Conservation (phyloP, 805 yeast species). For the Wickerhamiella cacticola region DNA sequence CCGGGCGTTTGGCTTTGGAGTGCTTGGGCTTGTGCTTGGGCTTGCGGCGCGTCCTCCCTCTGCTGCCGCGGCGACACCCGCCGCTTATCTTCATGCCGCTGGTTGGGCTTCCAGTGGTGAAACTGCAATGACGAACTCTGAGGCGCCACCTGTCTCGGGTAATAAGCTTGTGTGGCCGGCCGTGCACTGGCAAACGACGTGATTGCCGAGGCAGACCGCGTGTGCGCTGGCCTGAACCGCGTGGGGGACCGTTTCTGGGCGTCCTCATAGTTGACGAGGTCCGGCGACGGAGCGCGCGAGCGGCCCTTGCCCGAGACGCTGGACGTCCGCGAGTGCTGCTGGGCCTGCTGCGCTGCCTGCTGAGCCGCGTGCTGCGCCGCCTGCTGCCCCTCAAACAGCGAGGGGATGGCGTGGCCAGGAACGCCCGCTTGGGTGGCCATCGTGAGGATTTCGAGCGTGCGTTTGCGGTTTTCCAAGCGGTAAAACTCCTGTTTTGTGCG, state of each 20-base stretch:
- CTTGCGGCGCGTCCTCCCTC: conserved; percentile 10
- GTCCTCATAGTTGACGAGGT: conserved; percentile 20
- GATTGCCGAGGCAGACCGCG: conserved; percentile 20
- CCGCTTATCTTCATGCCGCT: conserved; percentile 9
- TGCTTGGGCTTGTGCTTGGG: conserved; percentile 9
- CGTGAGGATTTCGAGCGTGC: conserved; percentile 49
- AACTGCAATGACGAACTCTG: conserved; percentile 34
- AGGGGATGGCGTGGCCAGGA: conserved; percentile 53
- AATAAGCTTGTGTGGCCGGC: conserved; percentile 15
- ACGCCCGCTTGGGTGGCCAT: conserved; percentile 49
- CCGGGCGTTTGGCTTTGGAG: too few species aligned
- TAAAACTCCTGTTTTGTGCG: conserved; percentile 70
- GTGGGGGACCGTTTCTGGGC: conserved; percentile 17
- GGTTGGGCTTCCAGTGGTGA: conserved; percentile 44
- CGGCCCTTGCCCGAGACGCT: background rate
- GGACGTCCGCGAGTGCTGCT: conserved; percentile 2
- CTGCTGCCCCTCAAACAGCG: conserved; percentile 35
- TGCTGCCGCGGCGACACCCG: conserved; percentile 9
- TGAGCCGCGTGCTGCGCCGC: conserved; percentile 18
- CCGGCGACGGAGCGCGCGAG: conserved; percentile 16
- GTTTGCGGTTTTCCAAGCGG: conserved; percentile 48
- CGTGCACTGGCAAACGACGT: conserved; percentile 16
- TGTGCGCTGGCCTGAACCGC: conserved; percentile 19
- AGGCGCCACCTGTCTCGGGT: conserved; percentile 20
- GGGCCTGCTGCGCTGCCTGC: conserved; percentile 14